Evolutionary conservation across 352 stramenopile species (phyloP).

Genomic region (Phytophthora uliginosa): DNA sequence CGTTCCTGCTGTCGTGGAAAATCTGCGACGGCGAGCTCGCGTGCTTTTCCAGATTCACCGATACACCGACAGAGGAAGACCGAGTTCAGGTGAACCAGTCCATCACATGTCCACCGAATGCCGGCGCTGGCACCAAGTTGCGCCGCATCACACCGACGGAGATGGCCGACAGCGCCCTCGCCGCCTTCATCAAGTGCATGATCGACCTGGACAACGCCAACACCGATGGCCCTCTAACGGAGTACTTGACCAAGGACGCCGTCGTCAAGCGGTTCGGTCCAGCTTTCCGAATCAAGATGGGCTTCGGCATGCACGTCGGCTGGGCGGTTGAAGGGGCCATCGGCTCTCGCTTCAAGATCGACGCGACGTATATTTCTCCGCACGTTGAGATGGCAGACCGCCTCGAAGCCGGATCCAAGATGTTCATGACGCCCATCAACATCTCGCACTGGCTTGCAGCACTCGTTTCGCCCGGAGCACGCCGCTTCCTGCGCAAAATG

Average conservation of each 20-base stretch:
- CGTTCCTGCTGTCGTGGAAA: constrained; percentile 97
- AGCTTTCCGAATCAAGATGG: constrained; percentile 91
- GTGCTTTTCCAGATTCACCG: constrained; percentile 85
- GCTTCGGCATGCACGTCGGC: constrained; percentile 97
- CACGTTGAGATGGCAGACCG: constrained; percentile 96
- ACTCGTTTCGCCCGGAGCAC: constrained; percentile 72
- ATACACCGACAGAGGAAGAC: constrained; percentile 80
- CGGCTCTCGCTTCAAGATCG: constrained; percentile 96
- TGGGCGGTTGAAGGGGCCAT: constrained; percentile 98
- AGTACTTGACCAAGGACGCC: constrained; percentile 72
- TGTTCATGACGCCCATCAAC: constrained; percentile 89
- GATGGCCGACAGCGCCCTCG: constrained; percentile 95
- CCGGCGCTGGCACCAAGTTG: constrained; percentile 66
- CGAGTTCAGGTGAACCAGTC: constrained; percentile 77
- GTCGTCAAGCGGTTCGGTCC: constrained; percentile 90
- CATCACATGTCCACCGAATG: constrained; percentile 75
- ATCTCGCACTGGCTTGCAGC: constrained; percentile 87
- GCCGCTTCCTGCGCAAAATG: constrained; percentile 86
- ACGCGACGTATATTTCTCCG: constrained; percentile 98
- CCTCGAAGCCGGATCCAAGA: constrained; percentile 96
- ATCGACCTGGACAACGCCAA: constrained; percentile 90
- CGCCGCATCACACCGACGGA: constrained; percentile 87
- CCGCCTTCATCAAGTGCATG: constrained; percentile 97
- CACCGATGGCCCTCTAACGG: constrained; percentile 74
- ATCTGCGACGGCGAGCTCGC: constrained; percentile 87